phyloP scores from a whole-genome alignment of 371 early-diverging fungal species.

The Vittaforma corneae region DNA sequence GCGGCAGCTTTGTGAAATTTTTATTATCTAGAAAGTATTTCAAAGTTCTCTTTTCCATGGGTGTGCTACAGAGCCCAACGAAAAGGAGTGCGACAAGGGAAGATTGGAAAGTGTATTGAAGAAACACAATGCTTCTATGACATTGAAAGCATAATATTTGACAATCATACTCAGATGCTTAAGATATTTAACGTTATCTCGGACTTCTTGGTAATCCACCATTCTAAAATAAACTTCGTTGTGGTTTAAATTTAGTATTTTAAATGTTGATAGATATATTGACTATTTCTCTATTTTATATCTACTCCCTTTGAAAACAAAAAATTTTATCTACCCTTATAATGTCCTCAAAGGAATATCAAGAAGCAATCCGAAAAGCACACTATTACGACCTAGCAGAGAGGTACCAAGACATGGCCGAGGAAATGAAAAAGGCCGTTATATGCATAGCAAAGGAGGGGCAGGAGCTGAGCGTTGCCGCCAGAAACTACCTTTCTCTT shows the following conservation, averaged over 20 bases:
- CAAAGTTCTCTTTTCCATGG: constrained; percentile 7
- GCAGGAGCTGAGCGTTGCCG: constrained; percentile 77
- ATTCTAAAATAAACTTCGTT: too few relatives aligned
- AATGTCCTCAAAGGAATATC: constrained; percentile 27
- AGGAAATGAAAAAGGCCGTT: constrained; percentile 49
- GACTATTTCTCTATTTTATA: too few relatives aligned
- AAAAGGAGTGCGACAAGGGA: too few relatives aligned
- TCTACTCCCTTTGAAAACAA: constrained; percentile 4
- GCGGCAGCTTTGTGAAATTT: constrained; percentile 44
- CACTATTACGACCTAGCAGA: constrained; percentile 95
- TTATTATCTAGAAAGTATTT: constrained; percentile 50
- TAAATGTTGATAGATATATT: too few relatives aligned
- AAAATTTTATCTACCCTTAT: constrained; percentile 10
- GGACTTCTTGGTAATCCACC: too few relatives aligned
- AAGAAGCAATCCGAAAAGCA: constrained; percentile 62
- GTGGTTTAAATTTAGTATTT: too few relatives aligned
- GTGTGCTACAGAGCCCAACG: too few relatives aligned
- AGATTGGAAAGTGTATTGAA: too few relatives aligned
- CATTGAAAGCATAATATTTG: too few relatives aligned
- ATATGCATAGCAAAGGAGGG: constrained; percentile 60
- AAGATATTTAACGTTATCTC: too few relatives aligned
- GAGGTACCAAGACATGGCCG: constrained; percentile 79
- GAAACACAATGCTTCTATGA: too few relatives aligned
- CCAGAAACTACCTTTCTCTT: constrained; percentile 90
- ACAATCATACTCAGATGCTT: too few relatives aligned